Conservation (phyloP, 2,329 filamentous ascomycete species). For the Monascus ruber region DNA sequence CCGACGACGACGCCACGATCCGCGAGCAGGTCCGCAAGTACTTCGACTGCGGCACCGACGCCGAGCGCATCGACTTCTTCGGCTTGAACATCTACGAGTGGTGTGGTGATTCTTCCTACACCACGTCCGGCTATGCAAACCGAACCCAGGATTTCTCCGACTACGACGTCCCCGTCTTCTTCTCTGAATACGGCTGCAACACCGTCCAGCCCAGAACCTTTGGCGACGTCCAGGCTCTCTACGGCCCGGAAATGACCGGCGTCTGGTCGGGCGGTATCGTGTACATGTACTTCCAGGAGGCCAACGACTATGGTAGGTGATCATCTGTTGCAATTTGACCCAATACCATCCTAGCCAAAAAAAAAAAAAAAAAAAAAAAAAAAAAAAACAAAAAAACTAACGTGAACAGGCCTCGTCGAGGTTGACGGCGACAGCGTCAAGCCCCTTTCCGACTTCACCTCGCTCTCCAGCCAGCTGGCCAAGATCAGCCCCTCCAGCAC, state of each 20-base stretch:
- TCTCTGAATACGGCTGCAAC: conserved; percentile 95
- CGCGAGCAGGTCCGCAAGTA: conserved; percentile 71
- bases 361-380: conserved; percentile 56
- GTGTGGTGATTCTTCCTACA: conserved; percentile 74
- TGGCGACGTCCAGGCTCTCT: conserved; percentile 72
- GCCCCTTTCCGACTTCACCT: conserved; percentile 61
- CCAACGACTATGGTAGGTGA: conserved; percentile 48
- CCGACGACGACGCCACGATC: conserved; percentile 80
- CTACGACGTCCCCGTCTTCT: conserved; percentile 89
- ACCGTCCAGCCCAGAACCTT: conserved; percentile 57
- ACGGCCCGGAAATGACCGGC: conserved; percentile 62
- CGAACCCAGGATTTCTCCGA: conserved; percentile 73
- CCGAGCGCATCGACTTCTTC: conserved; percentile 77
- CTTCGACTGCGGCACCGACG: conserved; percentile 70
- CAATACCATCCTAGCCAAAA: not conserved
- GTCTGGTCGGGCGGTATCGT: conserved; percentile 93
- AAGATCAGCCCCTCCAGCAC: conserved; percentile 55
- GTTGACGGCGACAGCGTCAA: conserved; percentile 52
- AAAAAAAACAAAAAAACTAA: conserved; percentile 27
- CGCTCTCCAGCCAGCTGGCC: conserved; percentile 57
- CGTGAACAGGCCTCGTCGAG: conserved; percentile 25
- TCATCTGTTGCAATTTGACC: not conserved
- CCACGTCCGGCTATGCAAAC: conserved; percentile 62
- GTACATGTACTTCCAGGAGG: conserved; percentile 92
- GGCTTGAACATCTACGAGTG: conserved; percentile 99